These are phyloP conservation scores for Amauroascus niger DNA, from an alignment of 2,329 filamentous ascomycete genomes.

Conservation along the genomic window DNA sequence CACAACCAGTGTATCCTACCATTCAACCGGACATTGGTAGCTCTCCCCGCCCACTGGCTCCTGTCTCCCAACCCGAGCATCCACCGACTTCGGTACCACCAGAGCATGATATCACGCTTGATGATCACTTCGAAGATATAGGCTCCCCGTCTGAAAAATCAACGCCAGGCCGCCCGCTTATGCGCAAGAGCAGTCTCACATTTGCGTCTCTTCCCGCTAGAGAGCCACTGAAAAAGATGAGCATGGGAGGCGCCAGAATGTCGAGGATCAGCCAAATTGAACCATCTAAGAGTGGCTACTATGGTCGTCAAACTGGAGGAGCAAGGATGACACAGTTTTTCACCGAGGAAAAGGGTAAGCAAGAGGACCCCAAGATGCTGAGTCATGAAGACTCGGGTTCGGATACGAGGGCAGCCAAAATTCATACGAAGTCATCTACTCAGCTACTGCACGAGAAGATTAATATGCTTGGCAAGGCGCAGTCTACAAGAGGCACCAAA, in stretches of 20 bases:
- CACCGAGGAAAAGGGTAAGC: constrained; percentile 29
- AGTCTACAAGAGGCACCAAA: constrained; percentile 38
- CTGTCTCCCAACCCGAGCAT: background rate
- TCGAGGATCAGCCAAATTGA: constrained; percentile 74
- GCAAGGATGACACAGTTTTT: constrained; percentile 29
- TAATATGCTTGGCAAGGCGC: constrained; percentile 56
- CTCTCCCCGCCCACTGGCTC: background rate
- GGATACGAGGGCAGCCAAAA: constrained; percentile 44
- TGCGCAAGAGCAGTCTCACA: constrained; percentile 89
- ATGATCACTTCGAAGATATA: constrained; percentile 36
- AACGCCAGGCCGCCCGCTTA: constrained; percentile 50
- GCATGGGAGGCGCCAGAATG: constrained; percentile 57
- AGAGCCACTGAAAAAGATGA: constrained; percentile 81
- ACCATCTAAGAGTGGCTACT: constrained; percentile 56
- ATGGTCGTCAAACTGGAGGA: constrained; percentile 62
- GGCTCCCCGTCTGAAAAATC: constrained; percentile 41
- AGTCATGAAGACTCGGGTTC: constrained; percentile 38
- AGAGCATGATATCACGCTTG: background rate
- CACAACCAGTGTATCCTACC: background rate
- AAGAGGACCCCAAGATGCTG: constrained; percentile 48
- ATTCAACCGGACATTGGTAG: background rate
- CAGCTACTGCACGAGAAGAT: constrained; percentile 90
- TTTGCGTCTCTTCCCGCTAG: constrained; percentile 88
- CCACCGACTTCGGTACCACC: background rate
- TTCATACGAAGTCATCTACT: constrained; percentile 82